Evolutionary conservation across 2,329 filamentous ascomycete genomes (phyloP), one percentile per base, ranked within the genome.

Genomic region (Coniochaeta sp.): DNA sequence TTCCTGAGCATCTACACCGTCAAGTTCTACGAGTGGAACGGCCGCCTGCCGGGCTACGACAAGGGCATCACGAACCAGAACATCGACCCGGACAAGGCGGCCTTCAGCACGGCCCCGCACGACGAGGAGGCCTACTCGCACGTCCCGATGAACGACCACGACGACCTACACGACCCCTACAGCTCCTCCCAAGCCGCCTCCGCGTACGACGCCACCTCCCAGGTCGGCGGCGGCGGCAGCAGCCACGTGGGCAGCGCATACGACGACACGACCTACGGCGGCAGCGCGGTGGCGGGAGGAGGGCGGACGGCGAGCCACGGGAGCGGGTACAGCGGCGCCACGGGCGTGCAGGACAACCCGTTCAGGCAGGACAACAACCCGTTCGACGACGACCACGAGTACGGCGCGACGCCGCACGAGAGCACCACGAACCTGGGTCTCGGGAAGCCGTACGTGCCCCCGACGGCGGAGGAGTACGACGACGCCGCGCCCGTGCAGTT

Each of bases 41-140:
- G 83, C 66, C 79, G 74, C 60, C 78, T 88, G 17, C 86, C 86
- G 1, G 85, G 85, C 60, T 86, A 86, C 70, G 83, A 85, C 67
- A 73, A 77, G 57, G 70, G 70, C 62, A 69, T 69, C 62, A 72
- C 71, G 64, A 65, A 62, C 61, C 73, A 77, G 65, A 82, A 83
- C 74, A 87, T 87, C 65, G 86, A 88, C 69, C 86, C 86, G 0
- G 85, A 89, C 72, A 88, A 88, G 76, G 85, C 85, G 30, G 85
- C 85, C 62, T 89, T 89, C 74, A 87, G 84, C 60, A 86, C 85
- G 72, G 83, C 83, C 16, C 83, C 84, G n/a, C 82, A 86, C 68
- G 84, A 85, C 66, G 85, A 88, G 64, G 85, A 88, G 68, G 80
- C 82, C 50, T 88, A 88, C 67, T 82, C 85, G 57, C 83, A 82